Evolutionary conservation across 2,329 filamentous ascomycete genomes (phyloP).

Genomic region (Colletotrichum limetticola): DNA sequence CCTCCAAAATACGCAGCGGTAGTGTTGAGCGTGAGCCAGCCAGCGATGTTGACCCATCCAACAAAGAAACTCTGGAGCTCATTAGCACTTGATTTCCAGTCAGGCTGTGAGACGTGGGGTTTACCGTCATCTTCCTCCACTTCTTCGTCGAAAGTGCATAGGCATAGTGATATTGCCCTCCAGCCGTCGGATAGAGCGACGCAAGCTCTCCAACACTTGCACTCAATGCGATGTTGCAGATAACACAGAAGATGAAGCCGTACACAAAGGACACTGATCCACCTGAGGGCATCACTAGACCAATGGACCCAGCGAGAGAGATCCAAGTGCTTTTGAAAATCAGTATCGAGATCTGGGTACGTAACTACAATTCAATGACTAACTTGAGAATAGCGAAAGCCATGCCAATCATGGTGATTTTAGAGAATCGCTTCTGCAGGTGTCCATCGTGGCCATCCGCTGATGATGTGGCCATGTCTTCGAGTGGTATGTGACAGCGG

Average conservation of each 20-base stretch:
- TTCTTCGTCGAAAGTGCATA: conserved; percentile 50
- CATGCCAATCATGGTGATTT: conserved; percentile 54
- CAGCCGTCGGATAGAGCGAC: conserved; percentile 57
- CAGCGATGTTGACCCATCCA: conserved; percentile 57
- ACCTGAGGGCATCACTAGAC: conserved; percentile 53
- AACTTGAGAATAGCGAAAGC: conserved; percentile 56
- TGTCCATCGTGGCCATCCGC: conserved; percentile 39
- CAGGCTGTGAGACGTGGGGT: not conserved
- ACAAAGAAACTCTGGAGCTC: conserved; percentile 52
- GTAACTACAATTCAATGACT: conserved; percentile 12
- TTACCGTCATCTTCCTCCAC: conserved; percentile 51
- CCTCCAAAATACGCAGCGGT: conserved; percentile 55
- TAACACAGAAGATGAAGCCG: conserved; percentile 57
- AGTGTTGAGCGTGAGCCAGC: conserved; percentile 57
- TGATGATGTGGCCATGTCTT: not conserved
- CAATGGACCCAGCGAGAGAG: conserved; percentile 53
- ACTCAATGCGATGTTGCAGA: conserved; percentile 55
- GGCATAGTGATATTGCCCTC: conserved; percentile 58
- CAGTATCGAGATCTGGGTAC: no score
- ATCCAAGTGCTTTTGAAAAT: conserved; percentile 47
- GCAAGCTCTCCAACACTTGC: conserved; percentile 55
- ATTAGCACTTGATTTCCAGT: not conserved
- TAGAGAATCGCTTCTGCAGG: conserved; percentile 50
- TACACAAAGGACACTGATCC: conserved; percentile 55
- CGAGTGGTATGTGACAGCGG: not conserved